Base-by-base conservation (phyloP, 192 early-diverging fungal genomes). In the Entrophospora sp. region DNA sequence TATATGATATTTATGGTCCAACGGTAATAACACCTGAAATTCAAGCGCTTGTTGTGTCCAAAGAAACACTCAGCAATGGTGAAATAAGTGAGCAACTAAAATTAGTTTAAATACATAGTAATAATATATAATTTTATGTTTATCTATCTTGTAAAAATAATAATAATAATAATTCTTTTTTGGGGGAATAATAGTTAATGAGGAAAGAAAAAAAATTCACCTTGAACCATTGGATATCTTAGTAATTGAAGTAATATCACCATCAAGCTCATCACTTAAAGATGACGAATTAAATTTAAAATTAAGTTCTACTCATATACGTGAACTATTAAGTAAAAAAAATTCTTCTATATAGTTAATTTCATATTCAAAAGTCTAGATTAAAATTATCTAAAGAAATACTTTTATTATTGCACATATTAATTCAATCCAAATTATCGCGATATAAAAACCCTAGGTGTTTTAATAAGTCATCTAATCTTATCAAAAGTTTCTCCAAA, bases 1-100 rank as follows among this genome's bases (percentile, higher is more conserved):
- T 98, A 28, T 69, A 71, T 24, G 94, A 98, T 73, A 84, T 82
- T 1, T 93, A 83, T 69, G 96, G 96, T 0, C 96, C 96, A 1
- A 94, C 93, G 0, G 77, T 81, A 4, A 81, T 78, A 0, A 90
- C 92, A 34, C 57, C 83, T 0, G 74, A 84, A 1, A 80, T 98
- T 16, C 78, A 88, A 43, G 90, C 87, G 1, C 71, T 98, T 28
- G 91, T 94, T 9, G 88, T 89, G 22, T 92, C 91, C 9, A 75
- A 78, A 24, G 96, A 98, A 64, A 96, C 96, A 0, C 49, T 81
- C 37, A 61, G 71, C 16, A 91, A 89, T n/a, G 90, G 88, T 20
- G 72, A 78, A 52, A 74, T 79, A 45, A 88, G 90, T 92, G 79
- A 16, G 68, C 46, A 6, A 20, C 18, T 16, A 34, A 4, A 36